Evolutionary conservation across 306 rosid genomes (phyloP).

Genomic region (Arachis hypogaea): DNA sequence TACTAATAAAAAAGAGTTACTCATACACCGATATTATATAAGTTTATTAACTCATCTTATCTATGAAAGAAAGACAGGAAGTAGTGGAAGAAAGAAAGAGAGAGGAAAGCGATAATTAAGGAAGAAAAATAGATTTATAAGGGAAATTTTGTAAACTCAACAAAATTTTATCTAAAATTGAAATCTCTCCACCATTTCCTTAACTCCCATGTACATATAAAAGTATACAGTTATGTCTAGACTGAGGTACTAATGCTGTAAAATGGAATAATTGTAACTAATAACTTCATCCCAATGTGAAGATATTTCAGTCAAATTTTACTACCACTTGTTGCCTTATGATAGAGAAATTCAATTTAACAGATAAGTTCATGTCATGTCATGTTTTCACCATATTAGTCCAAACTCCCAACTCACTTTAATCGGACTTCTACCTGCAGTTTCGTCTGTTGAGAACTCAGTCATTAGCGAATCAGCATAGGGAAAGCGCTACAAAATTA

Average conservation of each 20-base stretch:
- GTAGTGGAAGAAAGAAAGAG: no score
- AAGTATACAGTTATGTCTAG: no score
- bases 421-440: conserved; percentile 1
- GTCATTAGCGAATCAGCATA: neutral
- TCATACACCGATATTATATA: no score
- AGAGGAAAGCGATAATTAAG: no score
- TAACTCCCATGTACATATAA: no score
- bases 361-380: neutral
- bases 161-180: no score
- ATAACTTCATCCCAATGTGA: conserved; percentile 12
- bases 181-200: no score
- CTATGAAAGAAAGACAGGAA: no score
- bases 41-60: no score
- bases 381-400: conserved; percentile 11
- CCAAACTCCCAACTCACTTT: neutral
- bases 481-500: neutral
- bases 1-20: neutral
- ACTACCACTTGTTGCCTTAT: neutral
- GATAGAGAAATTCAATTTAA: conserved; percentile 14
- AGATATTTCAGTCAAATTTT: conserved; percentile 11
- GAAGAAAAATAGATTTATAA: no score
- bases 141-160: no score
- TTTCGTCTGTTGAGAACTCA: conserved; percentile 19
- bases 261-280: neutral
- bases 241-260: neutral